phyloP scores from a whole-genome alignment of 495 filamentous ascomycete species.

The Darksidea phi region DNA sequence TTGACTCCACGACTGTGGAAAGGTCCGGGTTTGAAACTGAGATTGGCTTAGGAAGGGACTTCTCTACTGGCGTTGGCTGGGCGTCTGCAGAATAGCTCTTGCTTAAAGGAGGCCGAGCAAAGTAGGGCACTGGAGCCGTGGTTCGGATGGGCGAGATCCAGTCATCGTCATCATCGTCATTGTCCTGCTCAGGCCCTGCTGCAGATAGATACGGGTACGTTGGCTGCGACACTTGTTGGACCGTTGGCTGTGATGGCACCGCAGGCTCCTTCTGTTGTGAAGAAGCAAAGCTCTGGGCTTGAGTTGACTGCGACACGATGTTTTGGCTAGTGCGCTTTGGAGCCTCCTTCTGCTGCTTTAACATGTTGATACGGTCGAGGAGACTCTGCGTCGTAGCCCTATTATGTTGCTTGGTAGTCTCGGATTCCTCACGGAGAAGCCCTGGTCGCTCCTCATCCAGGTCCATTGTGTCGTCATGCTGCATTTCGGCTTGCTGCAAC shows the following conservation, averaged over 20 bases:
- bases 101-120: constrained; percentile 40
- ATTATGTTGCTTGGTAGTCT: constrained; percentile 62
- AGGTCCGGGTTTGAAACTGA: constrained; percentile 63
- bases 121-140: constrained; percentile 11
- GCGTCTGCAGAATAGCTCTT: constrained; percentile 61
- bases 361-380: constrained; percentile 89
- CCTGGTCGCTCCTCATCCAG: constrained; percentile 51
- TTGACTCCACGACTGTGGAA: constrained; percentile 50
- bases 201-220: constrained; percentile 58
- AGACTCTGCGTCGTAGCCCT: constrained; percentile 89
- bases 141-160: constrained; percentile 64
- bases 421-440: constrained; percentile 41
- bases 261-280: constrained; percentile 13
- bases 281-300: constrained; percentile 2
- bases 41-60: constrained; percentile 52
- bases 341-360: constrained; percentile 75
- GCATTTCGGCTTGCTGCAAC: constrained; percentile 49
- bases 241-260: not conserved
- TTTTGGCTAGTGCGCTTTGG: constrained; percentile 41
- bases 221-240: constrained; percentile 46
- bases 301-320: constrained; percentile 1
- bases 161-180: constrained; percentile 61
- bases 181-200: constrained; percentile 25
- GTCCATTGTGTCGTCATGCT: constrained; percentile 57
- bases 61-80: not conserved